These are phyloP conservation scores for Tagetes erecta DNA, from an alignment of 129 eudicot species.

Conservation along the genomic window DNA sequence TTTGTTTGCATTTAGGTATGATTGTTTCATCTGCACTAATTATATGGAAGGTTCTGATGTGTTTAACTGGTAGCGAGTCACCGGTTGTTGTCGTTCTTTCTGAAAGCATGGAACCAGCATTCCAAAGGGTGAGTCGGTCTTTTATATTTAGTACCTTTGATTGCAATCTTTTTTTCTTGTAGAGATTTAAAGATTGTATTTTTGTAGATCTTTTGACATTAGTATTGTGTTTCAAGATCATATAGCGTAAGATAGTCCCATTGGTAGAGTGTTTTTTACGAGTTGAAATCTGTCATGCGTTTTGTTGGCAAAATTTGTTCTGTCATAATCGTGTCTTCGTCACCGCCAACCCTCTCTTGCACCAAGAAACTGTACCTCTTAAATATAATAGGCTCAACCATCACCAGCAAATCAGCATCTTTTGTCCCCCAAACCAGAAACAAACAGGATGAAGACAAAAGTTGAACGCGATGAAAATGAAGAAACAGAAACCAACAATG, in stretches of 20 bases:
- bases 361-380: background rate
- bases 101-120: conserved; percentile 99
- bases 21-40: conserved; percentile 73
- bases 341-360: background rate
- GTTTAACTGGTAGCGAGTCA: conserved; percentile 80
- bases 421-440: background rate
- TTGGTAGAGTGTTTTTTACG: background rate
- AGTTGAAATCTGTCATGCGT: background rate
- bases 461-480: background rate
- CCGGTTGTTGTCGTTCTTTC: conserved; percentile 90
- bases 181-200: background rate
- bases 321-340: background rate
- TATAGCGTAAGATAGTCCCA: background rate
- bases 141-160: background rate
- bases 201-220: background rate
- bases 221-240: background rate
- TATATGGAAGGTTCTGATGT: conserved; percentile 80
- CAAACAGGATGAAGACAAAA: background rate
- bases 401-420: background rate
- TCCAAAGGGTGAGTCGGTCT: conserved; percentile 55
- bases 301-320: background rate
- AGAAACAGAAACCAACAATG: background rate
- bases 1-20: conserved; percentile 57
- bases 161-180: background rate
- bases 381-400: background rate